These are phyloP conservation scores for Calcarisporium arbuscula DNA, from an alignment of 2,329 filamentous ascomycete species.

Conservation along the genomic window DNA sequence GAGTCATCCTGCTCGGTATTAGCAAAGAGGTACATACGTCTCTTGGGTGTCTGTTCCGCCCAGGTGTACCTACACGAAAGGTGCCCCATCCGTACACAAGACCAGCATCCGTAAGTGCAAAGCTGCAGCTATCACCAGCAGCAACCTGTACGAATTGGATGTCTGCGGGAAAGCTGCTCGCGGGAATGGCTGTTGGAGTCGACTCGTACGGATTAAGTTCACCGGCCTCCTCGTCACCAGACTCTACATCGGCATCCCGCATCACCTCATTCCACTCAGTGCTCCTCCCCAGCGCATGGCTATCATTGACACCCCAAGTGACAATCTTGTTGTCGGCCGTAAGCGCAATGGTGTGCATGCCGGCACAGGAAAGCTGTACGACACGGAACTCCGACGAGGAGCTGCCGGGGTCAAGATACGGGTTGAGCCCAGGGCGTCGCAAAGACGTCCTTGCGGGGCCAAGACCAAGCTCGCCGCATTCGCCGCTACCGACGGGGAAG, in stretches of 20 bases:
- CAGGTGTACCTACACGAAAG: constrained; percentile 48
- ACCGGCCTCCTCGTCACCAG: constrained; percentile 31
- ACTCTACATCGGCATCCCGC: constrained; percentile 40
- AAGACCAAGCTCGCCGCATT: constrained; percentile 75
- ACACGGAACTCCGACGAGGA: constrained; percentile 24
- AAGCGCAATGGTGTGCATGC: constrained; percentile 69
- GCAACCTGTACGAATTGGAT: constrained; percentile 52
- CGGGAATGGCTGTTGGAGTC: constrained; percentile 52
- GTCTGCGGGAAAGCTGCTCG: constrained; percentile 46
- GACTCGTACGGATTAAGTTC: constrained; percentile 62
- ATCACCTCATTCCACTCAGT: constrained; percentile 54
- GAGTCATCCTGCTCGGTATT: constrained; percentile 19
- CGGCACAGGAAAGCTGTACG: constrained; percentile 63
- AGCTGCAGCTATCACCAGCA: constrained; percentile 62
- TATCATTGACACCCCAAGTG: constrained; percentile 79
- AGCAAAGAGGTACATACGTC: constrained; percentile 1
- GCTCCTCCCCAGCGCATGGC: constrained; percentile 66
- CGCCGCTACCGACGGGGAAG: constrained; percentile 75
- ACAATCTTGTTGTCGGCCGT: constrained; percentile 70
- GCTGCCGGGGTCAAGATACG: constrained; percentile 14
- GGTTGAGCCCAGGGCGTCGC: constrained; percentile 20
- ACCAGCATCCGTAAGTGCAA: constrained; percentile 64
- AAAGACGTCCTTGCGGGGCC: constrained; percentile 37
- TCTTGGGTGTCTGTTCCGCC: neutral
- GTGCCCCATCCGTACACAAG: constrained; percentile 71